A percentile compares a stretch with the other conserved stretches of the same genome.
Conservation (phyloP, 148 eudicot genomes). For the Camellia granthamiana region DNA sequence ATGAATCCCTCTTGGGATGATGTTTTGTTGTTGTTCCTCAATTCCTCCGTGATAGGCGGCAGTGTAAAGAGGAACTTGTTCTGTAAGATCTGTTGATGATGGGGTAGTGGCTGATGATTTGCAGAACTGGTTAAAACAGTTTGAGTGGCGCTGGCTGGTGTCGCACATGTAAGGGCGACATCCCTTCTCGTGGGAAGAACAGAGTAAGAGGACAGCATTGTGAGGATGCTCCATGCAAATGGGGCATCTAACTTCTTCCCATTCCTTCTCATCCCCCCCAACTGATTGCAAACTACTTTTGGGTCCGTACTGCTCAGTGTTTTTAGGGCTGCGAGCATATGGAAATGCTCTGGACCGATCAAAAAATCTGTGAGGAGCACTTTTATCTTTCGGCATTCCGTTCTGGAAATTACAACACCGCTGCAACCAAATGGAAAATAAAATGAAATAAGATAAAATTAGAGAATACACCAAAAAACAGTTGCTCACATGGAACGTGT, state of each 20-base stretch:
- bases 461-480: too few relatives aligned
- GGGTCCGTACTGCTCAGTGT: conserved; percentile 6
- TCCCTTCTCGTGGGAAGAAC: conserved; percentile 32
- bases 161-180: conserved; percentile 34
- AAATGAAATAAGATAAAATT: too few relatives aligned
- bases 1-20: not conserved
- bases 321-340: conserved; percentile 22
- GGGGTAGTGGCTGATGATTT: conserved; percentile 14
- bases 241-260: conserved; percentile 29
- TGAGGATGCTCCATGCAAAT: conserved; percentile 37
- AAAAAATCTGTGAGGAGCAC: too few relatives aligned
- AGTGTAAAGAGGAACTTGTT: not conserved
- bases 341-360: conserved; percentile 25
- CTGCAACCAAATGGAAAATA: too few relatives aligned
- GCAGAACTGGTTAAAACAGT: conserved; percentile 28
- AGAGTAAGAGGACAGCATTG: conserved; percentile 24
- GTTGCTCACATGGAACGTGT: too few relatives aligned
- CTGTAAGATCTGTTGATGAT: not conserved
- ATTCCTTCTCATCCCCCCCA: conserved; percentile 21
- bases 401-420: too few relatives aligned
- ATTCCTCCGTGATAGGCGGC: not conserved
- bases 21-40: not conserved
- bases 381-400: too few relatives aligned
- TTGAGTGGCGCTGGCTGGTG: conserved; percentile 33
- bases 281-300: not conserved